These are phyloP conservation scores for Venturiaceae sp. DNA, from an alignment of 2,329 filamentous ascomycete species.

Conservation along the genomic window DNA sequence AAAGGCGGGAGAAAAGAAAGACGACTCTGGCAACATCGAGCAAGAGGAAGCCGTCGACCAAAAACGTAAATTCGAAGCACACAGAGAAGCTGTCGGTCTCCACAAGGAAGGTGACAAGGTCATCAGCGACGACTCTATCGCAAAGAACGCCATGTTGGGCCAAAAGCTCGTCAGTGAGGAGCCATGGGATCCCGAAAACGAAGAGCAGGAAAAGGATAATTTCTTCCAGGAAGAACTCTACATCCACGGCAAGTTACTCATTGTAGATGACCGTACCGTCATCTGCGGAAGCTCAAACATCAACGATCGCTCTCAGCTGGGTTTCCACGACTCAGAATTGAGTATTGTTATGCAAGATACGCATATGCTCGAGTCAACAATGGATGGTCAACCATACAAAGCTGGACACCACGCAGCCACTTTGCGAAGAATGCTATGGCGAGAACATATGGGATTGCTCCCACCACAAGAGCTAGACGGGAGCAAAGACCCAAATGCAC, in stretches of 20 bases:
- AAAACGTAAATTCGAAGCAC: slow-evolving; percentile 34
- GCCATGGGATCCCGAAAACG: slow-evolving; percentile 61
- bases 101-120: slow-evolving; percentile 26
- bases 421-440: slow-evolving; percentile 73
- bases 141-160: slow-evolving; percentile 74
- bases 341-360: slow-evolving; percentile 85
- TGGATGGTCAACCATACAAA: slow-evolving; percentile 69
- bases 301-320: slow-evolving; percentile 83
- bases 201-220: slow-evolving; percentile 70
- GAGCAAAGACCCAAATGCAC: slow-evolving; percentile 61
- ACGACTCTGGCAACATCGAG: slow-evolving; percentile 19
- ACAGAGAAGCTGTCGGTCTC: slow-evolving; percentile 28
- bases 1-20: slow-evolving; percentile 20
- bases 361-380: slow-evolving; percentile 57
- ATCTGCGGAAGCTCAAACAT: slow-evolving; percentile 84
- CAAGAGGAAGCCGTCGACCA: slow-evolving; percentile 34
- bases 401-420: slow-evolving; percentile 77
- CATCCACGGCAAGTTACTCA: slow-evolving; percentile 83
- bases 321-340: slow-evolving; percentile 83
- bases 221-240: slow-evolving; percentile 97
- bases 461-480: slow-evolving; percentile 61
- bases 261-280: slow-evolving; percentile 76
- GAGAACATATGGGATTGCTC: slow-evolving; percentile 80
- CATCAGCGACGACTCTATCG: slow-evolving; percentile 53
- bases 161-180: slow-evolving; percentile 57